Conservation (phyloP, 2,329 filamentous ascomycete species). For the Penicillium digitatum region DNA sequence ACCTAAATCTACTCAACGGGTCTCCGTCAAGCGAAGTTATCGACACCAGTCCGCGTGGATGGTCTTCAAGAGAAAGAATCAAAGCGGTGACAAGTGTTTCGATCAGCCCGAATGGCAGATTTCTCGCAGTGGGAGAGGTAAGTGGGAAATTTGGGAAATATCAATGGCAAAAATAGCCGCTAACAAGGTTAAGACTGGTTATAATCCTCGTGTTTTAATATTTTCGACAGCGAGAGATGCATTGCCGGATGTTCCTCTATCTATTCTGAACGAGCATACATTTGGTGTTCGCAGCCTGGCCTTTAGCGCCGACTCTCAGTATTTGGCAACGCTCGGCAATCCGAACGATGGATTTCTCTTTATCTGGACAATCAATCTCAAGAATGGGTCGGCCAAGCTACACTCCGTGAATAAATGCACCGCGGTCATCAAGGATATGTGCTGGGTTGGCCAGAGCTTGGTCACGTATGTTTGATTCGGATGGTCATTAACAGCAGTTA, state of each 20-base stretch:
- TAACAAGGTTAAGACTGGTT: conserved; percentile 63
- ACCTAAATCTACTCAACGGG: conserved; percentile 40
- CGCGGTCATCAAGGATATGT: conserved; percentile 76
- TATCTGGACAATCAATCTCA: conserved; percentile 81
- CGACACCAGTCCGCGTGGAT: conserved; percentile 67
- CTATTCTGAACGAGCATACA: conserved; percentile 81
- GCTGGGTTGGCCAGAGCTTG: conserved; percentile 81
- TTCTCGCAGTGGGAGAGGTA: conserved; percentile 83
- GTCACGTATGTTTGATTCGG: conserved; percentile 56
- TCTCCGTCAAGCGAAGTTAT: conserved; percentile 50
- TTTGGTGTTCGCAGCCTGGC: conserved; percentile 85
- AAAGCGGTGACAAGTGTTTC: conserved; percentile 91
- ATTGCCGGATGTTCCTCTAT: conserved; percentile 75
- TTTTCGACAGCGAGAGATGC: conserved; percentile 75
- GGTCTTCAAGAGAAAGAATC: conserved; percentile 86
- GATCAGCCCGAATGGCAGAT: conserved; percentile 80
- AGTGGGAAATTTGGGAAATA: conserved; percentile 19
- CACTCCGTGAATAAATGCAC: conserved; percentile 91
- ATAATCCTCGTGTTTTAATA: conserved; percentile 83
- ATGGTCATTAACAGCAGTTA: background rate
- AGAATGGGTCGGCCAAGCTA: conserved; percentile 72
- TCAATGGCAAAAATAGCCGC: conserved; percentile 7
- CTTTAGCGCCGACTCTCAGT: conserved; percentile 82
- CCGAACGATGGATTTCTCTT: conserved; percentile 93
- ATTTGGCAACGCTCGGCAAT: conserved; percentile 80